Conservation (phyloP, 805 yeast species). For the Yarrowia bubula region DNA sequence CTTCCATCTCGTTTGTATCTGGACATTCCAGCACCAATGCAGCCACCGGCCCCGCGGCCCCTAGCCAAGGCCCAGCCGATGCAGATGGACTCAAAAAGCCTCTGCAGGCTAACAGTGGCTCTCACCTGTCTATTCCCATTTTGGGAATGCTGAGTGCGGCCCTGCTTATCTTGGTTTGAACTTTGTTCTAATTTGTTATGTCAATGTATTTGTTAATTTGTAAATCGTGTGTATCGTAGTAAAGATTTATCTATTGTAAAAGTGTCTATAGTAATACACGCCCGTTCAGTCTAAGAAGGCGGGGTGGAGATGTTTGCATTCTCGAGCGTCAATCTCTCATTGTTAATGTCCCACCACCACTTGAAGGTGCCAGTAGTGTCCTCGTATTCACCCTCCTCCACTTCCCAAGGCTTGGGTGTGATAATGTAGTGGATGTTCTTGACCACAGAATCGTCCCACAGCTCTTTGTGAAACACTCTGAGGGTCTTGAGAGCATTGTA, state of each 20-base stretch:
- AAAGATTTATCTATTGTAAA: not conserved
- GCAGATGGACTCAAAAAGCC: not conserved
- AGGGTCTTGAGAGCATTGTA: constrained; percentile 60
- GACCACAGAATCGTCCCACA: constrained; percentile 50
- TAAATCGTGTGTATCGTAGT: not conserved
- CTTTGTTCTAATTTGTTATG: not conserved
- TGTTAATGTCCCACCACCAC: constrained; percentile 49
- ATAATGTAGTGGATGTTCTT: constrained; percentile 58
- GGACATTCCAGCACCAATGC: no score
- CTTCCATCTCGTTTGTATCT: no score
- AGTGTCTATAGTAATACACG: not conserved
- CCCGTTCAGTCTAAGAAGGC: not conserved
- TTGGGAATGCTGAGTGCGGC: not conserved
- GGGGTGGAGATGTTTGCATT: constrained; percentile 1
- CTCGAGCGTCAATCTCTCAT: constrained; percentile 28
- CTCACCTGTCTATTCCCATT: not conserved
- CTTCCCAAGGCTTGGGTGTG: constrained; percentile 63
- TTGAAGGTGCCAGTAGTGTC: constrained; percentile 51
- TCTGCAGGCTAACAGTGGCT: not conserved
- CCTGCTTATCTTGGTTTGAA: not conserved
- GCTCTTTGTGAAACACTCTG: constrained; percentile 44
- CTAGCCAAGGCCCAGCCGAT: no score
- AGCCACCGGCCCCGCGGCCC: no score
- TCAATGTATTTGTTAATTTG: not conserved
- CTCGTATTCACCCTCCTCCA: constrained; percentile 35